Percentiles rank a stretch among this genome's conserved stretches.
Conservation (phyloP, 2,329 filamentous ascomycete species). For the Pyricularia sp. region DNA sequence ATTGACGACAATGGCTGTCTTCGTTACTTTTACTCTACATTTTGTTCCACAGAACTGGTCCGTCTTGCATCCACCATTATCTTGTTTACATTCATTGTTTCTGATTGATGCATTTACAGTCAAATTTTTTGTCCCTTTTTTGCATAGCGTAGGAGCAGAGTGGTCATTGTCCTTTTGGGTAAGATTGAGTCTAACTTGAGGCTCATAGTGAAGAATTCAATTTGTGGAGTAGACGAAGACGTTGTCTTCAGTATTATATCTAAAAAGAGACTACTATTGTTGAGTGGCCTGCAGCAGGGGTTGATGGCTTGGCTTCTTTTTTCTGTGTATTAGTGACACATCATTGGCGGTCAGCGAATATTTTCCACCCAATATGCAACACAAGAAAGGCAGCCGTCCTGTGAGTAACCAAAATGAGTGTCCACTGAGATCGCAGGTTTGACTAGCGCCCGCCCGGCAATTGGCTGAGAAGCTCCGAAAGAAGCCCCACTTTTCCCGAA, state of each 20-base stretch:
- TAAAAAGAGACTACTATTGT: not conserved
- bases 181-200: not conserved
- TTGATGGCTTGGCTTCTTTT: not conserved
- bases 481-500: not conserved
- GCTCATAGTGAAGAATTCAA: too few species aligned
- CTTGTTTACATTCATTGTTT: not conserved
- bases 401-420: not conserved
- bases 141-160: not conserved
- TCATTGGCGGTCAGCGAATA: not conserved
- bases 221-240: too few species aligned
- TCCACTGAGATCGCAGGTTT: slow-evolving; percentile 1
- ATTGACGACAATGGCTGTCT: not conserved
- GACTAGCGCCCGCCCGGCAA: not conserved
- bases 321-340: not conserved
- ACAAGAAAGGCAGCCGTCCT: not conserved
- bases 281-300: not conserved
- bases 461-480: not conserved
- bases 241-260: too few species aligned
- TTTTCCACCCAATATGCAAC: not conserved
- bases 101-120: not conserved
- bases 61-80: too few species aligned
- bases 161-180: not conserved
- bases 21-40: not conserved
- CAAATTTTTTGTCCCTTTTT: not conserved
- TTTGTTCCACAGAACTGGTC: not conserved